Evolutionary conservation across 805 yeast genomes (phyloP).

Genomic region (Teunomyces gatunensis): DNA sequence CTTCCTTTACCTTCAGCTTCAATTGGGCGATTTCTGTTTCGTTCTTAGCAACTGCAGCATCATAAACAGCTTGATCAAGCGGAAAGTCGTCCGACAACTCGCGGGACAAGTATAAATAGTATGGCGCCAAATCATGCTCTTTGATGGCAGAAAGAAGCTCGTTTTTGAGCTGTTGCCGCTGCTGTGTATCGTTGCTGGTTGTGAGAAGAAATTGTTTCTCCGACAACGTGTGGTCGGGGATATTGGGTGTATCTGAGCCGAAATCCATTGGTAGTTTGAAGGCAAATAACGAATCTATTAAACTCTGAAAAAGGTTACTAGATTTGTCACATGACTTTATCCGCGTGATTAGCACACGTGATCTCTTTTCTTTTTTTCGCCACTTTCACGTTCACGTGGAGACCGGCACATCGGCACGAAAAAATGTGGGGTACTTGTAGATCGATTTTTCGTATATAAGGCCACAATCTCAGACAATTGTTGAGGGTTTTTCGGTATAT

Average conservation of each 20-base stretch:
- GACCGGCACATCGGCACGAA: not conserved
- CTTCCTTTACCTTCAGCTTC: constrained; percentile 52
- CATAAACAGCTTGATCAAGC: constrained; percentile 62
- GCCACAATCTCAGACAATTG: not conserved
- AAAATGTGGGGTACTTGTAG: not conserved
- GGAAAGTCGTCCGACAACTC: constrained; percentile 36
- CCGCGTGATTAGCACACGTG: not conserved
- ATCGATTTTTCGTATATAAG: not conserved
- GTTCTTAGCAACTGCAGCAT: constrained; percentile 51
- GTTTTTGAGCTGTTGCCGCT: constrained; percentile 39
- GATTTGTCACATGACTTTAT: not conserved
- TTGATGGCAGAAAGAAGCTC: constrained; percentile 55
- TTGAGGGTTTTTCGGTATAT: not conserved
- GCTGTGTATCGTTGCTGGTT: constrained; percentile 29
- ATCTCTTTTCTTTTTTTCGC: not conserved
- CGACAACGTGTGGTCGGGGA: constrained; percentile 83
- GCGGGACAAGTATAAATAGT: constrained; percentile 59
- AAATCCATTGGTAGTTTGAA: constrained; percentile 18
- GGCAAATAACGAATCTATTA: not conserved
- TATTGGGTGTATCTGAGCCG: constrained; percentile 51
- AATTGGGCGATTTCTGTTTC: constrained; percentile 50
- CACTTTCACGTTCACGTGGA: not conserved
- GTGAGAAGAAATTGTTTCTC: constrained; percentile 70
- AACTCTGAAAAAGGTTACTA: too few relatives aligned
- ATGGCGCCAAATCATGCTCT: constrained; percentile 72